Base-by-base conservation (phyloP, 441 rosid species). In the Erodium moschatum region DNA sequence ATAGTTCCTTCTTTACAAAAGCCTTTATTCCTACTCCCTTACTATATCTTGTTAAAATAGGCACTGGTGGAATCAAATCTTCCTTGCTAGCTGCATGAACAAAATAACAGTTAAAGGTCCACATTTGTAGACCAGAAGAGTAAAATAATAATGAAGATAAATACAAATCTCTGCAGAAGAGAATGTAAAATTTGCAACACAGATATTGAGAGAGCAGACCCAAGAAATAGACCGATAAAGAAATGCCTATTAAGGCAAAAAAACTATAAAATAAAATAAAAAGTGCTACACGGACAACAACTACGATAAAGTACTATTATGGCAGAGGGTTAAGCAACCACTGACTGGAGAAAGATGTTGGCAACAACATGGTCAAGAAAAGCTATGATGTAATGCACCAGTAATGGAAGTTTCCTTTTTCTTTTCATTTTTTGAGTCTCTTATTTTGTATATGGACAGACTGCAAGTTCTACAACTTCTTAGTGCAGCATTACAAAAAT, bases 11-110 rank as follows among this genome's bases (percentile, higher is more conserved):
- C 83, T 87, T 94, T 33, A 94, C 97, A 80, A 94, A 89, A 64
- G 88, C 97, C 80, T 94, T 94, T 79, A 94, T 82, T 62, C 97
- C 92, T 78, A 88, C 88, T 84, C 91, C 99, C 83, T 70, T 91
- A 76, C 65, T 88, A 85, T 84, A 86, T 78, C 99, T 85, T 7
- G 99, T 91, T 74, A 94, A 96, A 75, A 88, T 81, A 69, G 99
- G 99, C 79, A 86, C 89, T 67, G 99, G 97, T 72, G 97, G 97
- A 73, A 94, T 77, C 69, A 94, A 77, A 80, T 94, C 99, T 72
- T 89, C 99, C 78, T 88, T 94, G 83, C 82, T 85, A 40, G 85
- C 99, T 94, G 87, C 79, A 82, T 67, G 69, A 33, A 31, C 63
- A 78, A 80, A 69, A 71, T 65, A 73, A 72, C 33, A 74, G 70